Evolutionary conservation across 2,329 filamentous ascomycete species (phyloP), one percentile per base, ranked within the genome.

Genomic region (Ophiosphaerella herpotricha): DNA sequence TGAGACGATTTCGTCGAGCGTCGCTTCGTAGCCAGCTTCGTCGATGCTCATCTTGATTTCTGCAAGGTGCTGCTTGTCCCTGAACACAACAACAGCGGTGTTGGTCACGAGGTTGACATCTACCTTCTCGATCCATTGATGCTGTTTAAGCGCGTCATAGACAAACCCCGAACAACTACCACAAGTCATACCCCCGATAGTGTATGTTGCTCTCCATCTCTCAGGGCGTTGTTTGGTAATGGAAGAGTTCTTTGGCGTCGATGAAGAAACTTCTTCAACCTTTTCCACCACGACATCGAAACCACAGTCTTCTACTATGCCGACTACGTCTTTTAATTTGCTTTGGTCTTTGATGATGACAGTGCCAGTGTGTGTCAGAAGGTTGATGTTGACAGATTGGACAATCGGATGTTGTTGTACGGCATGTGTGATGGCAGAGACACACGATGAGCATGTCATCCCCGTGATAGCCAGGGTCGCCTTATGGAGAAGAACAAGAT

Each of bases 381-480:
- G 73, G 53, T 80, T 82, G 35, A 85, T 73, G 40, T 79, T 75
- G 41, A 78, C 75, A 12, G 74, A 69, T 9, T 66, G 72, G 5
- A 84, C 74, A 57, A 76, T 82, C 1, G 75, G 60, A 1, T 79
- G 64, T 47, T 79, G 70, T 54, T 82, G 60, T 2, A 85, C 62
- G 3, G 76, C 78, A 52, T 75, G 71, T 1, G 77, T 80, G 46
- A 85, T 77, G 24, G 75, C 73, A 33, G 75, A 77, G 5, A 82
- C 78, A 60, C 82, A 85, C 6, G 82, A 78, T 49, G 80, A 80
- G 62, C 82, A 85, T 2, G 81, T 85, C 82, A 85, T 85, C n/a
- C 82, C 82, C 23, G 74, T 74, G 31, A 85, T 77, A n/a, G 77
- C 75, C 44, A 81, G 68, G 4, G 77, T 77, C 5, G 75, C 78